Percentiles rank a stretch among this genome's conserved stretches.
Evolutionary conservation across 768 basidiomycete genomes (phyloP).

Genomic region (Lentinula boryana): DNA sequence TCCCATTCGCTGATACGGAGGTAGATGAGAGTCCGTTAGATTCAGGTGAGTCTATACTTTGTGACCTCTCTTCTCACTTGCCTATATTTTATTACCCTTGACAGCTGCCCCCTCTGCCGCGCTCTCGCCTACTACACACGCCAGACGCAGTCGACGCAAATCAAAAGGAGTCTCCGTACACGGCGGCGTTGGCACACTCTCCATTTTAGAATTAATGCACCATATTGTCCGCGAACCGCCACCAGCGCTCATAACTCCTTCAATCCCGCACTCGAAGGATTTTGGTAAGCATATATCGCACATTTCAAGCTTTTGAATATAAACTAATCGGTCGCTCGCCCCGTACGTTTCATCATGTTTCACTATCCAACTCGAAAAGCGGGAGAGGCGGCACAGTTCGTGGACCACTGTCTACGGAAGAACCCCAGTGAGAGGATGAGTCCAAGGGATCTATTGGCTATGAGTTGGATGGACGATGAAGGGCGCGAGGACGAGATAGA

Average conservation of each 20-base stretch:
- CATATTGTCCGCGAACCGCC: constrained; percentile 99
- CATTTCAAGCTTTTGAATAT: background rate
- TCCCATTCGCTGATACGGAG: constrained; percentile 84
- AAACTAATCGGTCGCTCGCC: background rate
- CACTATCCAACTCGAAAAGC: background rate
- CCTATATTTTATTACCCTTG: background rate
- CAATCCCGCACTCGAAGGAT: background rate
- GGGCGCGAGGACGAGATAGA: background rate
- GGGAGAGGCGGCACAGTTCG: background rate
- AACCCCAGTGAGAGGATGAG: background rate
- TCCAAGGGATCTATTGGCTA: background rate
- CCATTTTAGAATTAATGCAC: constrained; percentile 92
- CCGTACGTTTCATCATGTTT: background rate
- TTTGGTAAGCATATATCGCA: background rate
- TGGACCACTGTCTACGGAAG: background rate
- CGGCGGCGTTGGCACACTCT: constrained; percentile 96
- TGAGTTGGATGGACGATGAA: constrained; percentile 1
- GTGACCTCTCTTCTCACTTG: background rate
- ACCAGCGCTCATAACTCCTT: constrained; percentile 33
- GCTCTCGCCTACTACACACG: constrained; percentile 21
- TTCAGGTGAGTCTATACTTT: background rate
- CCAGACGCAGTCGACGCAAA: constrained; percentile 66
- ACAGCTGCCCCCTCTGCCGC: background rate
- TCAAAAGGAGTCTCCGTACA: constrained; percentile 90
- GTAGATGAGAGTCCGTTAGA: background rate